phyloP scores from a whole-genome alignment of 257 asterid genomes.

The Eustoma russellianum region DNA sequence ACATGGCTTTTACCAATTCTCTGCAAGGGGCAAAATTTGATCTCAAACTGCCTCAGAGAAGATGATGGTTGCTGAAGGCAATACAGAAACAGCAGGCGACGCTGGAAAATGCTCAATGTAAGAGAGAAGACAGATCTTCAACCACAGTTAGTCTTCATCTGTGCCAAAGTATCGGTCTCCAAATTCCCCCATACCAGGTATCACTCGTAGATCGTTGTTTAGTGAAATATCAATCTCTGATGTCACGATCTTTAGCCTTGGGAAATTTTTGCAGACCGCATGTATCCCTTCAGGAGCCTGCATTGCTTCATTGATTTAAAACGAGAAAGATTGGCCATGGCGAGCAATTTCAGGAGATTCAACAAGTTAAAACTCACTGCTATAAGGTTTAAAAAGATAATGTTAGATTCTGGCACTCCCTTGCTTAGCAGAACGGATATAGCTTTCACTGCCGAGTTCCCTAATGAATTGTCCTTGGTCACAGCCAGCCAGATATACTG shows the following conservation, averaged over 20 bases:
- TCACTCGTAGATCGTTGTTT: constrained; percentile 61
- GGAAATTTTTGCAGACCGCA: constrained; percentile 52
- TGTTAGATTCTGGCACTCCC: constrained; percentile 84
- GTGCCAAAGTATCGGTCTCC: constrained; percentile 99
- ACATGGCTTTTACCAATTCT: too few relatives aligned
- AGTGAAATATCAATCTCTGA: constrained; percentile 78
- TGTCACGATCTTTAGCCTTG: constrained; percentile 75
- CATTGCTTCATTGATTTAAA: constrained; percentile 5
- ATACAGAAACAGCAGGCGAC: too few relatives aligned
- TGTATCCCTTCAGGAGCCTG: constrained; percentile 98
- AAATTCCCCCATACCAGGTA: constrained; percentile 94
- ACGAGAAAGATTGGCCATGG: neutral
- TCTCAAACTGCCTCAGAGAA: too few relatives aligned
- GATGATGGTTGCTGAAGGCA: too few relatives aligned
- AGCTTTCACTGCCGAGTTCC: constrained; percentile 82
- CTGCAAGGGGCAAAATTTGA: too few relatives aligned
- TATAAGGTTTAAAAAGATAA: constrained; percentile 83
- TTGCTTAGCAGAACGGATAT: constrained; percentile 66
- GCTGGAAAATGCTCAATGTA: neutral
- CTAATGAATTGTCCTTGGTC: constrained; percentile 19
- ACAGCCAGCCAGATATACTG: neutral
- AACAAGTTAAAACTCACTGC: constrained; percentile 39
- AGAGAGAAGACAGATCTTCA: neutral
- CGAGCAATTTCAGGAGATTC: neutral
- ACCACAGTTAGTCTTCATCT: constrained; percentile 21